Percentiles rank a stretch among this genome's conserved stretches.
Conservation (phyloP, 202 grass and related monocot species). For the Zoysia matrella region DNA sequence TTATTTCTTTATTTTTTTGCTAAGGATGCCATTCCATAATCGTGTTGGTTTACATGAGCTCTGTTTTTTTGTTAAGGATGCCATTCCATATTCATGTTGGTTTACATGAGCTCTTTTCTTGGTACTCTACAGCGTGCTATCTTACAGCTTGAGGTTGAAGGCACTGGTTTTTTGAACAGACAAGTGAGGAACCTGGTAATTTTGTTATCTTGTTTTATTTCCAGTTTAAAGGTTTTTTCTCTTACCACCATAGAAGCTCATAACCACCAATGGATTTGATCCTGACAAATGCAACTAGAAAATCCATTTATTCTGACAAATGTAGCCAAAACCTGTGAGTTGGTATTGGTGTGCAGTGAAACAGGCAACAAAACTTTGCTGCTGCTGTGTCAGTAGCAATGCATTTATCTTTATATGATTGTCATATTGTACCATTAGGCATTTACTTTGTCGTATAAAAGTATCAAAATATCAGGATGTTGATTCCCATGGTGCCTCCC, state of each 20-base stretch:
- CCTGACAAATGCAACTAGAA: neutral
- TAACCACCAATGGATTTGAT: neutral
- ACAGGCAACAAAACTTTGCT: neutral
- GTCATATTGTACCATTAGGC: neutral
- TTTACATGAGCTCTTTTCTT: conserved; percentile 30
- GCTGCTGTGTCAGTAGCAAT: neutral
- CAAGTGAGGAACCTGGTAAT: conserved; percentile 99
- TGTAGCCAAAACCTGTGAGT: neutral
- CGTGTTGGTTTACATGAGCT: no score
- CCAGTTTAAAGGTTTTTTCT: conserved; percentile 15
- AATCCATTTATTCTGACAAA: neutral
- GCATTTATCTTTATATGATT: neutral
- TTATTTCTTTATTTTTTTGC: no score
- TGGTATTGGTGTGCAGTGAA: neutral
- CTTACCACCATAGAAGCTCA: neutral
- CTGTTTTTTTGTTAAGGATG: neutral
- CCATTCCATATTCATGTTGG: conserved; percentile 6
- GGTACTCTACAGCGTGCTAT: conserved; percentile 60
- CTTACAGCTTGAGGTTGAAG: conserved; percentile 94
- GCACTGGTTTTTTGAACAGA: conserved; percentile 92
- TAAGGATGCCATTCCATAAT: no score
- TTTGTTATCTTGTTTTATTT: conserved; percentile 18
- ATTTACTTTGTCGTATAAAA: neutral
- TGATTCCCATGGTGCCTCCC: neutral
- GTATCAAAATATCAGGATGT: neutral